Percentiles rank a stretch among this genome's conserved stretches.
These are phyloP conservation scores for Penicillium goetzii DNA, from an alignment of 495 filamentous ascomycete genomes.

Conservation along the genomic window DNA sequence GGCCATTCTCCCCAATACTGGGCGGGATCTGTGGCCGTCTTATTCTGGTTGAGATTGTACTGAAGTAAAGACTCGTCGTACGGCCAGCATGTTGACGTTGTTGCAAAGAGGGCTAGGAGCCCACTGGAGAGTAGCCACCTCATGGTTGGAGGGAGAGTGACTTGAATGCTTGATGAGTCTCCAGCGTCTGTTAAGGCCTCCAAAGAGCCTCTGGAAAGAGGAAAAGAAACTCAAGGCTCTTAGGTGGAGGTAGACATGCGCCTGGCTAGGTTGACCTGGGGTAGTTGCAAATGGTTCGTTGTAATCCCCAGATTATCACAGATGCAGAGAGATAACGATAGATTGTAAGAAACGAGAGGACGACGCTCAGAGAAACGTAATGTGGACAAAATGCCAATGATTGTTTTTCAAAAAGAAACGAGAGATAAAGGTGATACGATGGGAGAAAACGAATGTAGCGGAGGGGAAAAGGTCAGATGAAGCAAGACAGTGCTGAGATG, in stretches of 20 bases:
- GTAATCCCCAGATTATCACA: background rate
- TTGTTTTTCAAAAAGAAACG: background rate
- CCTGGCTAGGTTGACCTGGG: background rate
- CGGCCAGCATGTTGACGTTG: constrained; percentile 47
- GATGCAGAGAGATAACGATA: constrained; percentile 11
- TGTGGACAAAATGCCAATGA: constrained; percentile 7
- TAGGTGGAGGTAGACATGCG: constrained; percentile 4
- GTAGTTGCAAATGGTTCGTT: background rate
- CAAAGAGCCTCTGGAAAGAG: constrained; percentile 4
- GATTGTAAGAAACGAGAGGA: constrained; percentile 24
- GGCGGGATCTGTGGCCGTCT: constrained; percentile 57
- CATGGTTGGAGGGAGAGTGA: constrained; percentile 25
- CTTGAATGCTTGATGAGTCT: background rate
- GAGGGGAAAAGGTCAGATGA: constrained; percentile 16
- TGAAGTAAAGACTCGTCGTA: constrained; percentile 56
- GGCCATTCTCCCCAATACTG: constrained; percentile 65
- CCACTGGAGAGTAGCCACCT: constrained; percentile 39
- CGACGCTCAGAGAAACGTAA: constrained; percentile 12
- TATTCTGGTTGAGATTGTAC: constrained; percentile 67
- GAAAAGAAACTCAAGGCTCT: constrained; percentile 1
- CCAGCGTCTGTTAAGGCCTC: constrained; percentile 5
- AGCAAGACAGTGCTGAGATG: constrained; percentile 11
- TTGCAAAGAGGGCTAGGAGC: constrained; percentile 39
- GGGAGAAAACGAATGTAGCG: constrained; percentile 7
- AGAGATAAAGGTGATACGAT: constrained; percentile 11